Base-by-base conservation (phyloP, 1,284 basidiomycete genomes). In the Prillingera fragicola region DNA sequence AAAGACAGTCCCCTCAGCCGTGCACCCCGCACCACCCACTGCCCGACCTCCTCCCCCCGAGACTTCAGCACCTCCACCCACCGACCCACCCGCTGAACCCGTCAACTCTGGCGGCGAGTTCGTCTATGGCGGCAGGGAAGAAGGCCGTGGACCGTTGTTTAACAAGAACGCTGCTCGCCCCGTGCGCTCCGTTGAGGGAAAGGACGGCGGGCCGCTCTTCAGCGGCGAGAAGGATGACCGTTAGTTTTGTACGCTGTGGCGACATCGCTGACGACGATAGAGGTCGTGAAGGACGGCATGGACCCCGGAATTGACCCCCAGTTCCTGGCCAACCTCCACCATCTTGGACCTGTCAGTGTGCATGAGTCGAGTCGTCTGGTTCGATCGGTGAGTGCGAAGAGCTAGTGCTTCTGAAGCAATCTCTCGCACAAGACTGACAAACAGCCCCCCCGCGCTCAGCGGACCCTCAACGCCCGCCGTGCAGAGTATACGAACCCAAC, bases 301-400 rank as follows among this genome's bases (percentile, higher is more conserved):
- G 87, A 90, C 63, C 84, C 85, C 60, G 78, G 79, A 6, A 75
- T 73, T 53, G 87, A 90, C 63, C 84, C 85, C 1, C 80, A 89
- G 41, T 81, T 89, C 48, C 65, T 85, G 59, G 74, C 79, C 24
- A 88, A 87, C 58, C 70, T 91, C 38, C 80, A 63, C 52, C 75
- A 71, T 33, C 71, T 90, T 4, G 87, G 87, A 1, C 82, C 78
- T 21, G 87, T 89, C 7, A 73, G 71, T 17, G 84, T 90, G 17
- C 56, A 61, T 6, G 59, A 80, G 81, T 65, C 83, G 79, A 62
- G 78, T 70, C 76, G 54, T 48, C 69, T 76, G 5, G 57, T 81
- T 38, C 75, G 71, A 50, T 67, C 77, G 12, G 85, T 85, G 63
- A 65, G 80, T 67, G n/a, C n/a, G n/a, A 22, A 33, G 17, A 18